Base-by-base conservation (phyloP, 108 stramenopile species). In the Epithemia pelagica region DNA sequence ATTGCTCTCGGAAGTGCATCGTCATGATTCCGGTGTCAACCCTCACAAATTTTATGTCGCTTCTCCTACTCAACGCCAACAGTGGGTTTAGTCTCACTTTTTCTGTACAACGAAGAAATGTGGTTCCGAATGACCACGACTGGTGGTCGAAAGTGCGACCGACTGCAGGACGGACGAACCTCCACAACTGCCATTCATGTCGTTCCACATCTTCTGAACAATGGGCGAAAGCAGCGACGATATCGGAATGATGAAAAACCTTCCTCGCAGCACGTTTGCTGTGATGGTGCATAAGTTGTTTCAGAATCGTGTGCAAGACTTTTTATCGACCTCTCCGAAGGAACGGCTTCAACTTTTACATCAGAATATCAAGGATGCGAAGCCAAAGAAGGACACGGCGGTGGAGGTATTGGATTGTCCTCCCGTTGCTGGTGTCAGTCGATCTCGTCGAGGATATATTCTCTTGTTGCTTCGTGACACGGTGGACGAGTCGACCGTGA, bases 271-370 rank as follows among this genome's bases (percentile, higher is more conserved):
- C 19, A 64, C 69, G 2, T 64, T 58, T 59, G 73, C 30, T 29
- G 61, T 62, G 18, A 58, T 55, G 51, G 51, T 75, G 19, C 53
- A 71, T 15, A 70, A 72, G 57, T 52, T 55, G 58, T 62, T 59
- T 30, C 51, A 28, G n/a, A 64, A 57, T 54, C 46, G 73, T 24
- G 5, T 65, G 52, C 29, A 15, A 57, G 65, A 68, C 7, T 58
- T 19, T 23, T 21, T 37, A 60, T 58, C 21, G 25, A 58, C 26
- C 21, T 7, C 25, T 8, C 8, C 56, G 56, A 58, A 19, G 7
- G 15, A 27, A 7, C 22, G 21, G 21, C 18, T 58, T 19, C 7
- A 23, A 58, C 20, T 52, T 19, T 8, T 8, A 27, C 56, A 58
- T 18, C 56, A 58, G 26, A 27, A 58, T 58, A n/a, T 7, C 15